Conservation (phyloP, 2,329 filamentous ascomycete species). For the Ceratocystis papillata region DNA sequence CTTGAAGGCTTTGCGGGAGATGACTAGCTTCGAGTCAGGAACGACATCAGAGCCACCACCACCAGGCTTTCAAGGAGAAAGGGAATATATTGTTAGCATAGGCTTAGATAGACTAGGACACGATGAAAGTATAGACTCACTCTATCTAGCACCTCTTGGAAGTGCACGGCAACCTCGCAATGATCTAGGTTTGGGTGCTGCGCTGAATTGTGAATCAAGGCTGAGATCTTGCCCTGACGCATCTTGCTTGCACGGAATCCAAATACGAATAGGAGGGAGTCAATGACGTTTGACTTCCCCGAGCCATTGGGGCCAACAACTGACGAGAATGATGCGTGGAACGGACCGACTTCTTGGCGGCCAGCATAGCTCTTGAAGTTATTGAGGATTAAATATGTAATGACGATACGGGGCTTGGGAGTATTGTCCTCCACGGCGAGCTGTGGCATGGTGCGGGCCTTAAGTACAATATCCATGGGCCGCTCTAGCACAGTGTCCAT, state of each 20-base stretch:
- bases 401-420: slow-evolving; percentile 79
- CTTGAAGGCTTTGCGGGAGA: slow-evolving; percentile 88
- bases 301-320: slow-evolving; percentile 97
- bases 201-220: slow-evolving; percentile 93
- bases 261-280: slow-evolving; percentile 96
- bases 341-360: slow-evolving; percentile 86
- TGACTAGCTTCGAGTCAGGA: slow-evolving; percentile 71
- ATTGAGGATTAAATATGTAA: slow-evolving; percentile 79
- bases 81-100: not conserved
- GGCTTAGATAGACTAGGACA: slow-evolving; percentile 26
- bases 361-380: slow-evolving; percentile 99
- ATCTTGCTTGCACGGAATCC: slow-evolving; percentile 98
- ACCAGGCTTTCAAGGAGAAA: slow-evolving; percentile 41
- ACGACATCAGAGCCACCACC: slow-evolving; percentile 65
- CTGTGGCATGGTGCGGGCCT: slow-evolving; percentile 62
- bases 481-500: slow-evolving; percentile 70
- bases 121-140: slow-evolving; percentile 32
- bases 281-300: slow-evolving; percentile 97
- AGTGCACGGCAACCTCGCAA: slow-evolving; percentile 94
- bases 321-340: slow-evolving; percentile 93
- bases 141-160: slow-evolving; percentile 86
- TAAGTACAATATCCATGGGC: slow-evolving; percentile 88
- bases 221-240: slow-evolving; percentile 96
- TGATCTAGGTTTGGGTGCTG: slow-evolving; percentile 72
- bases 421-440: slow-evolving; percentile 61